phyloP scores from a whole-genome alignment of 257 asterid genomes.

The Penstemon newberryi region DNA sequence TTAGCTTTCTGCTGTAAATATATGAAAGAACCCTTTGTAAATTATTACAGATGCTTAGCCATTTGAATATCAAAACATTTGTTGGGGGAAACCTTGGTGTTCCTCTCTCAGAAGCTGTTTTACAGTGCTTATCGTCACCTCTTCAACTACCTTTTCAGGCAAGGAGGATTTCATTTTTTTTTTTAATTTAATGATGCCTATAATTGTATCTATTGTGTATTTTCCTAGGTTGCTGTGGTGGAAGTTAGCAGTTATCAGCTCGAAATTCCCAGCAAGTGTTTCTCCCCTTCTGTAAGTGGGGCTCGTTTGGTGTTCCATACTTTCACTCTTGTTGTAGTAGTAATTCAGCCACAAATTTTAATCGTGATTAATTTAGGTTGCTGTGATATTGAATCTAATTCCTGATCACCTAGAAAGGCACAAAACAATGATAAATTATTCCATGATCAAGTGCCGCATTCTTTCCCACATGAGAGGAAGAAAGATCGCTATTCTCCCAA shows the following conservation, averaged over 20 bases:
- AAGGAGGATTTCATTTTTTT: constrained; percentile 13
- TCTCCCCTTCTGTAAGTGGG: constrained; percentile 36
- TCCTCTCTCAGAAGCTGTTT: constrained; percentile 46
- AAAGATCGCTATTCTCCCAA: constrained; percentile 40
- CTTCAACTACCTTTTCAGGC: constrained; percentile 34
- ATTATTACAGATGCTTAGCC: constrained; percentile 30
- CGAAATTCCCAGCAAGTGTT: constrained; percentile 41
- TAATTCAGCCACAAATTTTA: neutral
- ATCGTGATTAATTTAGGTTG: constrained; percentile 27
- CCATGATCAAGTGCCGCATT: constrained; percentile 36
- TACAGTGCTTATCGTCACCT: constrained; percentile 34
- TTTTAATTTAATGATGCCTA: neutral
- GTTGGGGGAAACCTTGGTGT: constrained; percentile 45
- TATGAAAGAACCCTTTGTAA: neutral
- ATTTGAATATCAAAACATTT: constrained; percentile 34
- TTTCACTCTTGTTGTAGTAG: neutral
- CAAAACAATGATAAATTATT: constrained; percentile 40
- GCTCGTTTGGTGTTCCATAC: neutral
- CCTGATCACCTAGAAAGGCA: constrained; percentile 54
- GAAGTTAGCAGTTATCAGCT: constrained; percentile 54
- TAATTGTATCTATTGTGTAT: neutral
- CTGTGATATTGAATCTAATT: constrained; percentile 42
- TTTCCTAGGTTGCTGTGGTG: constrained; percentile 39
- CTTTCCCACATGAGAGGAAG: constrained; percentile 37
- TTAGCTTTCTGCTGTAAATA: constrained; percentile 4